Evolutionary conservation across 2,329 filamentous ascomycete species (phyloP), one percentile per base, ranked within the genome.

Genomic region (Gyromitra esculenta): DNA sequence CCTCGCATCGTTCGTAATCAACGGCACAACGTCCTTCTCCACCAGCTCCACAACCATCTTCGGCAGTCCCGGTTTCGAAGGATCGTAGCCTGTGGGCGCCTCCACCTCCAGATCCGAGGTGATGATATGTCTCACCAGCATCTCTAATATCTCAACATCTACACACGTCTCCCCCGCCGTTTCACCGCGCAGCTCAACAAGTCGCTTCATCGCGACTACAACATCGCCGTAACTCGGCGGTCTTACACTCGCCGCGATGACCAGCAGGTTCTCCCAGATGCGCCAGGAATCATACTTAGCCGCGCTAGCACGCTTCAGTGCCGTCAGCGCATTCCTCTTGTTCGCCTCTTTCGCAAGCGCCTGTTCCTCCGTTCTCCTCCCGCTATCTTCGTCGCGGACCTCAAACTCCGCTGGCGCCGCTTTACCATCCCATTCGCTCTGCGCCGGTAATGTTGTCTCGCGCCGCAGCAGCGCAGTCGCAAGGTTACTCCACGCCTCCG

Each of bases 221-320:
- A 97, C 89, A 77, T 97, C 93, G 0, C 86, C 83, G 81, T 93
- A 90, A 0, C 91, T 89, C 0, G 92, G 91, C 0, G 95, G 94
- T 0, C 87, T 87, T 37, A 96, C 88, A 1, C 93, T 92, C 0
- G 92, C 89, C 0, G 92, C 91, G 25, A 98, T 90, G 0, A 94
- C 96, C 73, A 99, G 88, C 15, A 98, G 91, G 81, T 99, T 99
- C 82, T 97, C 93, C 95, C 95, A 98, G 83, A 99, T 97, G 80
- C 93, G 90, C 88, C 91, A 92, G 84, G 95, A 95, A 80, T 94
- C 91, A 83, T 93, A 88, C 65, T 96, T 93, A 31, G 97, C 88
- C 3, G 89, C 88, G 0, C 94, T 93, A 8, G 94, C 96, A 78
- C 92, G 91, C 82, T 97, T 96, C 83, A 97, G 93, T 0, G 96